Percentiles rank a stretch among this genome's conserved stretches.
Evolutionary conservation across 371 early-diverging fungal species (phyloP).

Genomic region (Entomophthora muscae): DNA sequence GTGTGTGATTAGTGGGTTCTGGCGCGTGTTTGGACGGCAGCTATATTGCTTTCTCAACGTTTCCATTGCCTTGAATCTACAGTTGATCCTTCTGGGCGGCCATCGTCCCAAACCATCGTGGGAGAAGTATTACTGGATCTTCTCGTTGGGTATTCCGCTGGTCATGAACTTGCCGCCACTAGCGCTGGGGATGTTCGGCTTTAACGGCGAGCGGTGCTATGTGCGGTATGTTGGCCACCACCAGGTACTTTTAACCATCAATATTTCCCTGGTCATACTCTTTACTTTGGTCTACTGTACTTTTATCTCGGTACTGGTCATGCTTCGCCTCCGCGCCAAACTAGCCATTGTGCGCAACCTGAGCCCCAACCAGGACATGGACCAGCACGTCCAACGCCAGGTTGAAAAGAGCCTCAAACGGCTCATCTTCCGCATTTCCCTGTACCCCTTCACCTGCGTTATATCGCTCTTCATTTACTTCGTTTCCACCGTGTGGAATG

Average conservation of each 20-base stretch:
- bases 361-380: no score
- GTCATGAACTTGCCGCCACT: background rate
- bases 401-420: background rate
- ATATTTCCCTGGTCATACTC: no score
- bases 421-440: background rate
- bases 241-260: no score
- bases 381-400: no score
- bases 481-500: no score
- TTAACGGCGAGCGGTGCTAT: background rate
- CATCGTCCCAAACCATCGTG: background rate
- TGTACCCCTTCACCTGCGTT: background rate
- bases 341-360: no score
- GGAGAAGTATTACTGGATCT: conserved; percentile 1
- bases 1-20: background rate
- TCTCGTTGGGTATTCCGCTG: background rate
- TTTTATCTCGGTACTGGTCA: no score
- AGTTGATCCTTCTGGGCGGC: background rate
- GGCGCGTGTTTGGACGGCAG: background rate
- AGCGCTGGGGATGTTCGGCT: background rate
- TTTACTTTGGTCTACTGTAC: no score
- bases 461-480: no score
- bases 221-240: background rate
- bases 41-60: conserved; percentile 4
- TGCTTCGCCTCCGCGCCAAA: no score
- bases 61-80: background rate